Evolutionary conservation across 2,329 filamentous ascomycete species (phyloP).

Genomic region (Mycosphaerella sp.): DNA sequence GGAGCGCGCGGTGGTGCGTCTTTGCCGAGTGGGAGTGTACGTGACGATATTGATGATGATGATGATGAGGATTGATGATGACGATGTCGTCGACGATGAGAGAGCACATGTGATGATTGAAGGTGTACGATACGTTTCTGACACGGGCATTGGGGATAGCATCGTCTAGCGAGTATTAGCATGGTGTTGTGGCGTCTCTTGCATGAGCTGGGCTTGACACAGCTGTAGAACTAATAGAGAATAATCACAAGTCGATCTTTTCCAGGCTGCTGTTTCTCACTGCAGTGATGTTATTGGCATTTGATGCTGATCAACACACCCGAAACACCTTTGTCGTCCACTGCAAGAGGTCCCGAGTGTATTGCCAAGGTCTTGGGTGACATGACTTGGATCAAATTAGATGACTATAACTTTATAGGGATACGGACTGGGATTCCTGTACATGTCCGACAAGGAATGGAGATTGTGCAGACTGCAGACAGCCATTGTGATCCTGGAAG

Average conservation of each 20-base stretch:
- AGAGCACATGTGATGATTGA: neutral
- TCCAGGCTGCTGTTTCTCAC: neutral
- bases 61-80: too few relatives aligned
- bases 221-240: neutral
- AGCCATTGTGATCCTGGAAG: neutral
- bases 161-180: conserved; percentile 5
- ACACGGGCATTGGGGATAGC: neutral
- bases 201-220: neutral
- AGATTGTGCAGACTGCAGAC: neutral
- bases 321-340: too few relatives aligned
- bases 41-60: neutral
- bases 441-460: neutral
- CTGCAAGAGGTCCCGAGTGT: too few relatives aligned
- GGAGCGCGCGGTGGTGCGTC: conserved; percentile 83
- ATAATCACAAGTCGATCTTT: neutral
- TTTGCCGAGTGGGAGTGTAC: conserved; percentile 77
- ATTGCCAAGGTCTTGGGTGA: too few relatives aligned
- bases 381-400: too few relatives aligned
- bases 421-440: neutral
- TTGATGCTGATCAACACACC: too few relatives aligned
- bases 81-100: neutral
- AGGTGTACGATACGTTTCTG: neutral
- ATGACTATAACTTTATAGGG: too few relatives aligned
- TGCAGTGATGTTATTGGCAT: too few relatives aligned
- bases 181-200: conserved; percentile 4